Base-by-base conservation (phyloP, 1,284 basidiomycete genomes). In the Ceratobasidium sp. region DNA sequence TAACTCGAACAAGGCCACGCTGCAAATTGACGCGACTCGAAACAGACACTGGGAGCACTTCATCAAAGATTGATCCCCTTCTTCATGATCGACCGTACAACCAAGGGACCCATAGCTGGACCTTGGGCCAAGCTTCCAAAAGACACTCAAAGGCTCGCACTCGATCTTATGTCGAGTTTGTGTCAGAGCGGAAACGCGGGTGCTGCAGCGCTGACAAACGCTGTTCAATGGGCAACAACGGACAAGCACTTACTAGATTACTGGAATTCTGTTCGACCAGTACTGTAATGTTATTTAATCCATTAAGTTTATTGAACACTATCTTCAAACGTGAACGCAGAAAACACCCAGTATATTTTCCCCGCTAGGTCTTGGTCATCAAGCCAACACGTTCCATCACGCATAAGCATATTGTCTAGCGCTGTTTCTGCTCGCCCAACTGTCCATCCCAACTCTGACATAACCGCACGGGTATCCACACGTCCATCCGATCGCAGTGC, bases 341-440 rank as follows among this genome's bases (percentile, higher is more conserved):
- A 93, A 1, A 91, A 90, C 28, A 95, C 86, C 93, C 94, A 96
- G 82, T 94, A 96, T 37, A 90, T 88, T 69, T 87, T 86, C 17
- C 90, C 90, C 47, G 84, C 85, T 31, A 82, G 81, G 78, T 92
- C 93, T 83, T 96, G 94, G 53, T 94, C 91, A 82, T 99, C 97
- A 42, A 99, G 83, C 97, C 97, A 99, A 73, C 95, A 96, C 54
- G 98, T 86, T 0, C 96, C 97, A 80, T 99, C 96, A 42, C 92
- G 87, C 80, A 96, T 87, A 15, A 96, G 87, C 90, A 97, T 96
- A 80, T 97, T 96, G 78, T 96, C 92, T 80, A 99, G 83, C 1
- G 93, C 95, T 4, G 90, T 89, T 49, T 88, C 86, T 0, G 94
- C 92, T 35, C 97, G 87, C 23, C 94, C 92, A 49, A 87, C 83